Conservation (phyloP, 1,284 basidiomycete genomes). For the Cryptococcus amylolentus region DNA sequence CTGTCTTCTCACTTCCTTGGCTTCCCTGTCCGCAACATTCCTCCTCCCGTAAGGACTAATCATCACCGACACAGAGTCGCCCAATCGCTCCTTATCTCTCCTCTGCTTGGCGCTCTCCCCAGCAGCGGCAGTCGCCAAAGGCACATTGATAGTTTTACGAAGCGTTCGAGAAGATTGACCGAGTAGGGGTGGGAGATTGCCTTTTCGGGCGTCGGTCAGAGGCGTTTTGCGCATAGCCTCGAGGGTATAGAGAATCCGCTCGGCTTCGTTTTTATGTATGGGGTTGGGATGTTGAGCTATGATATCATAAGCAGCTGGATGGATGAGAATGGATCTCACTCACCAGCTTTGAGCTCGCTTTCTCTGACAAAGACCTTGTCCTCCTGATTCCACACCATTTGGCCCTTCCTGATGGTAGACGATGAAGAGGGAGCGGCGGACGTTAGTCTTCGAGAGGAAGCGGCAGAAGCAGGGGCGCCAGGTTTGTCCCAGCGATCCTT, state of each 20-base stretch:
- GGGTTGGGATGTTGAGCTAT: constrained; percentile 25
- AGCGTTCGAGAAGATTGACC: constrained; percentile 41
- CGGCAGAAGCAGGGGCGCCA: constrained; percentile 24
- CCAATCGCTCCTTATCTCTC: constrained; percentile 31
- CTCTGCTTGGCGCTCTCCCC: constrained; percentile 27
- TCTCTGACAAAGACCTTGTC: constrained; percentile 44
- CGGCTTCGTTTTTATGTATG: constrained; percentile 42
- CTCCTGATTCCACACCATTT: constrained; percentile 42
- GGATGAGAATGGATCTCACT: constrained; percentile 4
- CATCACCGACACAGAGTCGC: constrained; percentile 37
- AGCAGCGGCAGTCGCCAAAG: constrained; percentile 40
- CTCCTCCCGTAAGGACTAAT: constrained; percentile 48
- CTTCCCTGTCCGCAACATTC: constrained; percentile 29
- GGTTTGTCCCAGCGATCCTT: constrained; percentile 25
- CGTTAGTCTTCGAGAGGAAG: constrained; percentile 20
- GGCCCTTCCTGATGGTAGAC: constrained; percentile 36
- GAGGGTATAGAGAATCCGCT: constrained; percentile 45
- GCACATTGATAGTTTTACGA: constrained; percentile 43
- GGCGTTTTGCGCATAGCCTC: constrained; percentile 43
- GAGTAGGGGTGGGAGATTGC: constrained; percentile 21
- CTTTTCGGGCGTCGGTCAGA: constrained; percentile 25
- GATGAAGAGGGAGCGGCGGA: constrained; percentile 16
- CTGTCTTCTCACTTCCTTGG: constrained; percentile 24
- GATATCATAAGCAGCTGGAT: not conserved
- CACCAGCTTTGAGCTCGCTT: constrained; percentile 30